phyloP scores from a whole-genome alignment of 2,329 filamentous ascomycete species.

The Aspergillus sp. region DNA sequence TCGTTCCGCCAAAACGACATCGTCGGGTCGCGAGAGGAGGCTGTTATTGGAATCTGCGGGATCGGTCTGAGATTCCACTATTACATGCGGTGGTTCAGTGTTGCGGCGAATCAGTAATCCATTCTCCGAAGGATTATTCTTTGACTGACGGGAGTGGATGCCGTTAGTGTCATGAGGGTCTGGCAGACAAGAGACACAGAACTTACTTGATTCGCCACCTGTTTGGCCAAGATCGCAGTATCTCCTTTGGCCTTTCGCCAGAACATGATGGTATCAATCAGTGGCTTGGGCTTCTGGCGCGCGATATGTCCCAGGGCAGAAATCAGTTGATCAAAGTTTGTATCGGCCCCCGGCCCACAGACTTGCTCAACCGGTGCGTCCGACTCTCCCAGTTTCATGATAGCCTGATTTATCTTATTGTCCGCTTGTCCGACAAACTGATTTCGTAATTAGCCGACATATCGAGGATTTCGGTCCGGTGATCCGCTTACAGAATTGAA shows the following conservation, averaged over 20 bases:
- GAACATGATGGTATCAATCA: slow-evolving; percentile 97
- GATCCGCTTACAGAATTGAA: slow-evolving; percentile 75
- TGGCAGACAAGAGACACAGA: neutral
- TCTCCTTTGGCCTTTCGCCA: slow-evolving; percentile 98
- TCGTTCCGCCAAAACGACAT: slow-evolving; percentile 76
- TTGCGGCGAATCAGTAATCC: slow-evolving; percentile 64
- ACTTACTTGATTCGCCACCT: slow-evolving; percentile 35
- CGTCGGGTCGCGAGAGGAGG: slow-evolving; percentile 60
- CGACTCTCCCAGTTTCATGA: slow-evolving; percentile 73
- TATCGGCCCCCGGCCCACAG: slow-evolving; percentile 85
- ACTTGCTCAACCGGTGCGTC: slow-evolving; percentile 85
- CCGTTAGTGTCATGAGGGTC: slow-evolving; percentile 2
- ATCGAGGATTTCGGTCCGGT: neutral
- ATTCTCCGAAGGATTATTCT: slow-evolving; percentile 40
- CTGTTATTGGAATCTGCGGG: slow-evolving; percentile 26
- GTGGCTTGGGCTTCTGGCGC: slow-evolving; percentile 85
- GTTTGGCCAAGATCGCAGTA: slow-evolving; percentile 68
- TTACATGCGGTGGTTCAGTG: slow-evolving; percentile 65
- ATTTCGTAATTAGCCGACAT: slow-evolving; percentile 29
- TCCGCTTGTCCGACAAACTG: slow-evolving; percentile 95
- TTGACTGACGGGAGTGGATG: slow-evolving; percentile 19
- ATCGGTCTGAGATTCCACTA: slow-evolving; percentile 32
- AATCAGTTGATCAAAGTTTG: slow-evolving; percentile 90
- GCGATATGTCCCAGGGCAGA: slow-evolving; percentile 91
- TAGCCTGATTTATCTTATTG: slow-evolving; percentile 87